Evolutionary conservation across 148 eudicot species (phyloP), one percentile per base, ranked within the genome.

Genomic region (Rhododendron griersonianum): DNA sequence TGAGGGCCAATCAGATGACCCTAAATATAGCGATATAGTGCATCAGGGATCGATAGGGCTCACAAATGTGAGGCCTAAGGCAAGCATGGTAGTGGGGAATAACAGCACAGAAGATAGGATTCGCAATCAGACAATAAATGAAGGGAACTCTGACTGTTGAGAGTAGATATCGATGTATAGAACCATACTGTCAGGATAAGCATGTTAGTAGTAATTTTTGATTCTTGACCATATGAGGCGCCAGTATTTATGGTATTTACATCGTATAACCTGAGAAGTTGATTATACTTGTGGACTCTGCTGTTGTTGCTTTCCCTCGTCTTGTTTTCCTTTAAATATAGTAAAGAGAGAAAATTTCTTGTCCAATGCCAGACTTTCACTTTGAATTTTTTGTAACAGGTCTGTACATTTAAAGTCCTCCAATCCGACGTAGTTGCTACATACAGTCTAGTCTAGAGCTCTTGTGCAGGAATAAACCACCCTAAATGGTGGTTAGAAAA

Each of bases 21-120:
- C 98, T 4, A 98, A 95, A 78, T 91, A 81, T 85, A 87, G 91
- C 81, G 87, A 87, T 44, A 90, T 91, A 88, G 93, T 93, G 14
- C 86, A 92, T 4, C 97, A 93, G 88, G 91, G 98, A 85, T 94
- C 98, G 4, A 90, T 94, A 57, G 85, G 95, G 47, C 90, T 87
- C 4, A 90, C 2, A 2, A 47, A 47, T 47, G 50, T 47, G 50
- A 47, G 50, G 50, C 50, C 50, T 2, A 8, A 7, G 11, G 50
- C 91, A 8, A 94, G 96, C 6, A 95, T 95, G 30, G 98, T 4
- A 51, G 15, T 51, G 98, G n/a, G 92, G 67, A 88, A 84, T 77
- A 90, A 83, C 50, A 88, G 87, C 9, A 25, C 80, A 82, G 82
- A 55, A 50, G 92, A 83, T 87, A 84, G 53, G 45, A 30, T 45